Percentiles rank a stretch among this genome's conserved stretches.
These are phyloP conservation scores for Phytophthora pluvialis DNA, from an alignment of 352 stramenopile species.

Conservation along the genomic window DNA sequence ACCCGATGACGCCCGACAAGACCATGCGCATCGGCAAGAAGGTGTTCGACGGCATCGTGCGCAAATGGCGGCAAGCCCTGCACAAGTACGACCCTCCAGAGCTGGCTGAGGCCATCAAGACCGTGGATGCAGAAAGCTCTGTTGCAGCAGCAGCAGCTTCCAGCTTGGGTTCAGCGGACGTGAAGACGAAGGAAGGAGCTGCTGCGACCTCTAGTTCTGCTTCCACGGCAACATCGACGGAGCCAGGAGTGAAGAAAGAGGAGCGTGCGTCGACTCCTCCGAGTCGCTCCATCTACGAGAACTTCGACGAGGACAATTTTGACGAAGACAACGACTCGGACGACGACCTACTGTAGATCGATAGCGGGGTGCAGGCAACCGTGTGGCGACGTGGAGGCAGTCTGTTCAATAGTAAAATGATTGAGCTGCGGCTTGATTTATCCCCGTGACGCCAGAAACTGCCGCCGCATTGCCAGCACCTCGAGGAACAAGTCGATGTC, in stretches of 20 bases:
- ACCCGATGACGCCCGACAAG: slow-evolving; percentile 87
- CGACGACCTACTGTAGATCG: slow-evolving; percentile 72
- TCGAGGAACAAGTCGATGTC: slow-evolving; percentile 85
- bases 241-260: slow-evolving; percentile 1
- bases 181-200: neutral
- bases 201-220: neutral
- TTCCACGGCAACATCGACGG: slow-evolving; percentile 5
- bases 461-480: slow-evolving; percentile 67
- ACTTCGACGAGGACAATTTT: slow-evolving; percentile 70
- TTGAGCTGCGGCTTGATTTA: slow-evolving; percentile 18
- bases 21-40: slow-evolving; percentile 80
- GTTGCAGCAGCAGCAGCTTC: neutral
- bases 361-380: slow-evolving; percentile 20
- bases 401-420: slow-evolving; percentile 22
- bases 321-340: slow-evolving; percentile 56
- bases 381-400: neutral
- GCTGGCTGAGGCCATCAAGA: slow-evolving; percentile 37
- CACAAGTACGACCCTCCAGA: slow-evolving; percentile 84
- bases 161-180: neutral
- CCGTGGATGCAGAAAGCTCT: neutral
- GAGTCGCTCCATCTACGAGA: slow-evolving; percentile 69
- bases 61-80: slow-evolving; percentile 80
- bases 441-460: slow-evolving; percentile 64
- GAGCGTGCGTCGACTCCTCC: neutral
- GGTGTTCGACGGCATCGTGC: slow-evolving; percentile 79